Conservation (phyloP, 1,284 basidiomycete species). For the Ganoderma lucidum region DNA sequence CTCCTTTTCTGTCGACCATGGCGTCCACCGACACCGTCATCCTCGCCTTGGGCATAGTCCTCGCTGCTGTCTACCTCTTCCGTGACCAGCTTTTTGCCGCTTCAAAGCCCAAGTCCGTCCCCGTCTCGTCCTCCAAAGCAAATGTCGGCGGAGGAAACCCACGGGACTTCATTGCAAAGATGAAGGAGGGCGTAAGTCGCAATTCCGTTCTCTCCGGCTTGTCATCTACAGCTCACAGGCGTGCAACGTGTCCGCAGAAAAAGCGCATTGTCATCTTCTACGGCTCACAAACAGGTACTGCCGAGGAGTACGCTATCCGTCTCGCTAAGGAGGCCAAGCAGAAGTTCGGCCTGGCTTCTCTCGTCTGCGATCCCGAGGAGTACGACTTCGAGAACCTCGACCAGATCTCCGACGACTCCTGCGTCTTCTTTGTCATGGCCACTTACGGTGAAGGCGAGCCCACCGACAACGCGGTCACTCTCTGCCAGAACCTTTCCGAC, state of each 20-base stretch:
- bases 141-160: conserved; percentile 79
- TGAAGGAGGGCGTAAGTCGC: conserved; percentile 84
- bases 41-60: conserved; percentile 71
- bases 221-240: conserved; percentile 15
- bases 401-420: conserved; percentile 85
- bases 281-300: conserved; percentile 96
- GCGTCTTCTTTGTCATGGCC: conserved; percentile 94
- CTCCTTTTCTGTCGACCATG: conserved; percentile 49
- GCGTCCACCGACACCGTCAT: conserved; percentile 71
- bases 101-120: conserved; percentile 63
- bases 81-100: conserved; percentile 76
- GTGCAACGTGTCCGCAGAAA: conserved; percentile 62
- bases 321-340: conserved; percentile 94
- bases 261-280: conserved; percentile 96
- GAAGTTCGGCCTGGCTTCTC: conserved; percentile 91
- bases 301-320: conserved; percentile 95
- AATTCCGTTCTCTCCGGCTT: conserved; percentile 11
- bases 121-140: conserved; percentile 53
- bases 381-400: conserved; percentile 98
- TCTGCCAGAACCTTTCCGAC: conserved; percentile 93
- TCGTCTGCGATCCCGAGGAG: conserved; percentile 96
- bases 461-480: conserved; percentile 96
- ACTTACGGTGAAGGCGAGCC: conserved; percentile 99
- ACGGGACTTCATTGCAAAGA: conserved; percentile 89
- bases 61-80: conserved; percentile 82